phyloP scores from a whole-genome alignment of 1,284 basidiomycete genomes.

The Microbotryomycetes sp. region DNA sequence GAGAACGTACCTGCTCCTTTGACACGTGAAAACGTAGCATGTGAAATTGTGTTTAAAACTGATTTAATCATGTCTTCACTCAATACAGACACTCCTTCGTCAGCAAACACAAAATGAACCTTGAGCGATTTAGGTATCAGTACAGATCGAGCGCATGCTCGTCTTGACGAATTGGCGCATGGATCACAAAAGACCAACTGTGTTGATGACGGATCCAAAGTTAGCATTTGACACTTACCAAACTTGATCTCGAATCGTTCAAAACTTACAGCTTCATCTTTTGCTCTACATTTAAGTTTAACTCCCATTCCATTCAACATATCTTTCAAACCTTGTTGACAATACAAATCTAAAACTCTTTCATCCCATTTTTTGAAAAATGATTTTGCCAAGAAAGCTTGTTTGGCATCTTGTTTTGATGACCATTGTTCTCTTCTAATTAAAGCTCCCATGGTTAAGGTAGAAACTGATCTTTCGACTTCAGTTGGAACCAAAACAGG shows the following conservation, averaged over 20 bases:
- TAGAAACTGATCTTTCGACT: slow-evolving; percentile 5
- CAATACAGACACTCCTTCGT: slow-evolving; percentile 27
- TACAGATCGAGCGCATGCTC: slow-evolving; percentile 28
- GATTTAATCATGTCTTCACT: slow-evolving; percentile 16
- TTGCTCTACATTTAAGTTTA: slow-evolving; percentile 15
- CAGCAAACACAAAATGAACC: slow-evolving; percentile 34
- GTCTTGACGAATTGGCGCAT: slow-evolving; percentile 20
- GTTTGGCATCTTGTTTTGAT: slow-evolving; percentile 56
- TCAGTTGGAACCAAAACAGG: slow-evolving; percentile 55
- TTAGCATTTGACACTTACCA: too few species aligned
- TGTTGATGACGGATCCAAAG: background rate
- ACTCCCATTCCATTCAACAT: background rate
- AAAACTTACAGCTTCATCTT: slow-evolving; percentile 24
- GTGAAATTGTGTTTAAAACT: slow-evolving; percentile 17
- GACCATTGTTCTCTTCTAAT: slow-evolving; percentile 30
- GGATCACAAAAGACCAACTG: slow-evolving; percentile 36
- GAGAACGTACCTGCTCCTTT: slow-evolving; percentile 10
- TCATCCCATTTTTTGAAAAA: slow-evolving; percentile 73
- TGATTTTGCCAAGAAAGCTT: slow-evolving; percentile 50
- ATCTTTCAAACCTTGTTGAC: slow-evolving; percentile 40
- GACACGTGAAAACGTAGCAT: slow-evolving; percentile 28
- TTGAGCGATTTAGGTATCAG: slow-evolving; percentile 21
- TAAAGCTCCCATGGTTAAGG: slow-evolving; percentile 26
- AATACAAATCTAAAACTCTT: slow-evolving; percentile 58
- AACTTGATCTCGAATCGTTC: background rate